Percentiles rank a stretch among this genome's conserved stretches.
phyloP scores from a whole-genome alignment of 768 basidiomycete genomes.

The Pleurotus salmoneostramineus region DNA sequence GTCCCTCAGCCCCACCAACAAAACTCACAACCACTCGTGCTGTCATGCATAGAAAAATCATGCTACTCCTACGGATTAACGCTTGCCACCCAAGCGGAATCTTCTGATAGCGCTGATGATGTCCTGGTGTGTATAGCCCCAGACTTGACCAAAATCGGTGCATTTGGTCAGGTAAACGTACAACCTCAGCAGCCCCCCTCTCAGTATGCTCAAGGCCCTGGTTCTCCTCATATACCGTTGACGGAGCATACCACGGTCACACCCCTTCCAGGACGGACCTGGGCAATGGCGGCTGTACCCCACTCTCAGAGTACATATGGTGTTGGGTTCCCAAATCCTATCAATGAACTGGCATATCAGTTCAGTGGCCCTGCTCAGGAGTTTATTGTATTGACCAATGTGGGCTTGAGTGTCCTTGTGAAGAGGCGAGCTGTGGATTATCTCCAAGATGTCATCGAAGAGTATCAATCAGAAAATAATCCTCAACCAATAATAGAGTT shows the following conservation, averaged over 20 bases:
- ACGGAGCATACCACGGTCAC: slow-evolving; percentile 76
- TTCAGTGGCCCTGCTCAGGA: slow-evolving; percentile 71
- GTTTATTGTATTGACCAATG: slow-evolving; percentile 87
- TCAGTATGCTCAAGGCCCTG: slow-evolving; percentile 29
- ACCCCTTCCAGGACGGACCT: slow-evolving; percentile 79
- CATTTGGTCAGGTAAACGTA: slow-evolving; percentile 60
- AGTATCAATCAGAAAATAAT: slow-evolving; percentile 71
- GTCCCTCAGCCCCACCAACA: slow-evolving; percentile 42
- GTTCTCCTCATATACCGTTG: slow-evolving; percentile 52
- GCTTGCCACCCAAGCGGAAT: slow-evolving; percentile 70
- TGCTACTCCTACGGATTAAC: slow-evolving; percentile 66
- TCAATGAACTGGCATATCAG: slow-evolving; percentile 81
- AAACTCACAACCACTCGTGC: slow-evolving; percentile 54
- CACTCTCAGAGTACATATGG: slow-evolving; percentile 27
- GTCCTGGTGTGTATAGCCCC: slow-evolving; percentile 73
- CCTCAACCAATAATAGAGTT: slow-evolving; percentile 81
- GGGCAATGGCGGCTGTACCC: slow-evolving; percentile 70
- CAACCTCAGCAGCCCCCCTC: slow-evolving; percentile 31
- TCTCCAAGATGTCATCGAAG: slow-evolving; percentile 76
- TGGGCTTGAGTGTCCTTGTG: slow-evolving; percentile 74
- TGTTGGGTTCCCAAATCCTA: slow-evolving; percentile 49
- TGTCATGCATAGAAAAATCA: slow-evolving; percentile 51
- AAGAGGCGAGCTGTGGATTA: slow-evolving; percentile 87
- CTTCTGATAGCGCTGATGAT: slow-evolving; percentile 70
- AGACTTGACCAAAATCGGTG: slow-evolving; percentile 69